A percentile compares a stretch with the other conserved stretches of the same genome.
phyloP scores from a whole-genome alignment of 805 yeast species.

The Schwanniomyces polymorphus region DNA sequence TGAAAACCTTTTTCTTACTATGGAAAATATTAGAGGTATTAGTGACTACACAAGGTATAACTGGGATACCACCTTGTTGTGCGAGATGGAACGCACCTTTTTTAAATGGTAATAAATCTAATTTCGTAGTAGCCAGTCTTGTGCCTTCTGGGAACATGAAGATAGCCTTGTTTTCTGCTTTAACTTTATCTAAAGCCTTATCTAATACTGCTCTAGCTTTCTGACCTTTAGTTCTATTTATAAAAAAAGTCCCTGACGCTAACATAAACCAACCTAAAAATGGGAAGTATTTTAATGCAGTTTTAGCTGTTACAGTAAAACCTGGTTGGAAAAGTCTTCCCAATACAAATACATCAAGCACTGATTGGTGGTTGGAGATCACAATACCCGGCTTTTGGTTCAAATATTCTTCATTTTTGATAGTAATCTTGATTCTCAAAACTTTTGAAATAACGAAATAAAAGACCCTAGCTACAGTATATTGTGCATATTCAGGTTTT shows the following conservation, averaged over 20 bases:
- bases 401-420: conserved; percentile 66
- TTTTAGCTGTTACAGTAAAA: conserved; percentile 91
- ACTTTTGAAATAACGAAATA: conserved; percentile 58
- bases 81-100: conserved; percentile 99
- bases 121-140: conserved; percentile 70
- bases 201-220: conserved; percentile 77
- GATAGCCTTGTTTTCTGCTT: conserved; percentile 64
- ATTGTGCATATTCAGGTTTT: conserved; percentile 79
- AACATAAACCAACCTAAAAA: conserved; percentile 97
- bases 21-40: conserved; percentile 78
- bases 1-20: conserved; percentile 61
- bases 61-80: conserved; percentile 84
- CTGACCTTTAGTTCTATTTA: conserved; percentile 77
- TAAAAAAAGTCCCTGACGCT: conserved; percentile 84
- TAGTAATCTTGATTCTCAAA: conserved; percentile 68
- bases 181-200: conserved; percentile 63
- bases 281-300: conserved; percentile 79
- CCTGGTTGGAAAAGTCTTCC: conserved; percentile 86
- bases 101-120: conserved; percentile 82
- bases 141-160: conserved; percentile 98
- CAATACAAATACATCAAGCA: conserved; percentile 76
- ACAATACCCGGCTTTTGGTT: conserved; percentile 68
- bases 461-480: conserved; percentile 84
- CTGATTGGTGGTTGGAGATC: conserved; percentile 88
- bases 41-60: conserved; percentile 84